These are phyloP conservation scores for Suillus cothurnatus DNA, from an alignment of 768 basidiomycete species.

Conservation along the genomic window DNA sequence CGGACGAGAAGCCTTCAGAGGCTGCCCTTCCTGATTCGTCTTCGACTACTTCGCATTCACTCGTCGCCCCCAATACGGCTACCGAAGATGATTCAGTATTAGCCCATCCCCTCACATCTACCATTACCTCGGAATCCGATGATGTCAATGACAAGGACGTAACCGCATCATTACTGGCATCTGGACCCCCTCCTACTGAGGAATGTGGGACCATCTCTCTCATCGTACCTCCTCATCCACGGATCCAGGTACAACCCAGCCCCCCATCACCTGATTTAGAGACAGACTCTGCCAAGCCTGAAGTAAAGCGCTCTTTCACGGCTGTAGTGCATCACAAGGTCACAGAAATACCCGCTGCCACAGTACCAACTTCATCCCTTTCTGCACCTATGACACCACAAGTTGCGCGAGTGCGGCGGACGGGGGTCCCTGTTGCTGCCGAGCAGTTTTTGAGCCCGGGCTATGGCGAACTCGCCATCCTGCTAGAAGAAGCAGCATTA, in stretches of 20 bases:
- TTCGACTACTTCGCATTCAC: not conserved
- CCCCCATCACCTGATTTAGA: constrained; percentile 14
- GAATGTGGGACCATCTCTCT: constrained; percentile 1
- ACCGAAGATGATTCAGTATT: not conserved
- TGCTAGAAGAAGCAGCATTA: constrained; percentile 60
- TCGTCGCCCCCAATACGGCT: not conserved
- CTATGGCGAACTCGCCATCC: constrained; percentile 50
- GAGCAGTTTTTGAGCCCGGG: constrained; percentile 50
- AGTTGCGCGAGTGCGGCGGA: constrained; percentile 29
- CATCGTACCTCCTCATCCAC: constrained; percentile 13
- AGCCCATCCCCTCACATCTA: not conserved
- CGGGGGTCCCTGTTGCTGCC: constrained; percentile 19
- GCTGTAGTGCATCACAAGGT: constrained; percentile 63
- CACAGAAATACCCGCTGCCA: constrained; percentile 34
- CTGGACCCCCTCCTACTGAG: not conserved
- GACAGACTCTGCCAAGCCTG: constrained; percentile 3
- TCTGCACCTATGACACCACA: constrained; percentile 31
- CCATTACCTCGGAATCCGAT: too few species aligned
- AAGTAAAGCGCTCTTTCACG: constrained; percentile 41
- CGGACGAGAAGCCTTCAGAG: not conserved
- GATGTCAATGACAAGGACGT: not conserved
- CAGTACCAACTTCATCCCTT: constrained; percentile 23
- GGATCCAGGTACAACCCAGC: constrained; percentile 8
- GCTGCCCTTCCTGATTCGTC: not conserved
- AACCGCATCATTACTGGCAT: not conserved